Evolutionary conservation across 768 basidiomycete genomes (phyloP), one percentile per base, ranked within the genome.

Genomic region (Boletus rubropictus): DNA sequence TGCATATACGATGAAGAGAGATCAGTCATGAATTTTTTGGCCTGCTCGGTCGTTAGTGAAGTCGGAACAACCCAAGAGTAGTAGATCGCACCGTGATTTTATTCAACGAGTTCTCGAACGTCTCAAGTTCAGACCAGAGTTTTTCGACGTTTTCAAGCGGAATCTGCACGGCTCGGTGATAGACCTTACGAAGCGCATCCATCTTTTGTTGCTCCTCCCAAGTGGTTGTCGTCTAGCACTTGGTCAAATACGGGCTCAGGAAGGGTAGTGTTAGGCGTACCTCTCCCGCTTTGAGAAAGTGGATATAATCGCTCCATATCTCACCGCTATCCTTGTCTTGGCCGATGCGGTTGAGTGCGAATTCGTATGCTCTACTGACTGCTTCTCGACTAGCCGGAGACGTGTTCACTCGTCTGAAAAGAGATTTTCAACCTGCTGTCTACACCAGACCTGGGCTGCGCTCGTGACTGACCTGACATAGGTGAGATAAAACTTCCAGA

Each of bases 181-280:
- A 96, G 1, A 89, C 84, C 63, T 89, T 90, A 49, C 96, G 82
- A 4, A 98, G 72, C 2, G 82, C 79, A 55, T 96, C 95, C 86
- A 92, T 93, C 64, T 92, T 91, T 61, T 95, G 90, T 58, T 93
- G 89, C 54, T 87, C 84, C 64, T 98, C 95, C 93, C 94, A 97
- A 17, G 91, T 90, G 21, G 85, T 88, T 11, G 77, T 79, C 0
- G 86, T 75, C 81, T 80, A 56, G 14, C 34, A 39, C 44, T 10
- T 39, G 21, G 27, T 18, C 32, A 53, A 29, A 62, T 46, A 38
- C 32, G 33, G 31, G 28, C 25, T 44, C 31, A 8, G 3, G 15
- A 11, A 22, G n/a, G 50, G 18, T 38, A 41, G 11, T 15, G 12
- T 25, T 34, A 17, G 28, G 62, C 82, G 60, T 56, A 88, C 89